A percentile compares a stretch with the other conserved stretches of the same genome.
phyloP scores from a whole-genome alignment of 2,329 filamentous ascomycete genomes.

The Beauveria sp. region DNA sequence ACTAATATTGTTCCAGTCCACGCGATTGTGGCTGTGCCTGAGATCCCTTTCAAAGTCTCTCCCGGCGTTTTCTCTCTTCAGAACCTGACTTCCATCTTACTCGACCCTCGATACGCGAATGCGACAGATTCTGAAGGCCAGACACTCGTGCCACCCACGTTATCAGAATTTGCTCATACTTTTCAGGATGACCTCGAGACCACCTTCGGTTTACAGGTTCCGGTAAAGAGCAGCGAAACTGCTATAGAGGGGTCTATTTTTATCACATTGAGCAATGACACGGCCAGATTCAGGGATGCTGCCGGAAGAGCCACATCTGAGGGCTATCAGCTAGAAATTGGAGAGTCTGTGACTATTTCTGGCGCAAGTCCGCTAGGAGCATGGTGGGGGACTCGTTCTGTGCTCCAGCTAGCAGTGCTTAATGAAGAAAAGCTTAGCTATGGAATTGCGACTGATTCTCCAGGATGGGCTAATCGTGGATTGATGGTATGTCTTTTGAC shows the following conservation, averaged over 20 bases:
- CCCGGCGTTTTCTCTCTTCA: not conserved
- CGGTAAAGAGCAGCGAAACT: not conserved
- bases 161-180: not conserved
- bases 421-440: conserved; percentile 23
- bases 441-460: conserved; percentile 39
- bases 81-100: not conserved
- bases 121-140: not conserved
- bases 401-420: conserved; percentile 43
- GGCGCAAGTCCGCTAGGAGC: conserved; percentile 47
- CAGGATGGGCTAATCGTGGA: conserved; percentile 42
- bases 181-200: not conserved
- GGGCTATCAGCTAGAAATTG: conserved; percentile 38
- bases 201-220: not conserved
- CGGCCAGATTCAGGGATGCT: conserved; percentile 32
- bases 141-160: not conserved
- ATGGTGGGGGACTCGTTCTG: conserved; percentile 50
- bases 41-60: not conserved
- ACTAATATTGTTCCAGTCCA: not conserved
- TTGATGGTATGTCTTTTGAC: conserved; percentile 25
- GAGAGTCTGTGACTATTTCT: conserved; percentile 33
- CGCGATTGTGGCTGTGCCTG: not conserved
- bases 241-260: not conserved
- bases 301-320: conserved; percentile 40
- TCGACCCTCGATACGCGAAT: not conserved
- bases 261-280: not conserved